Base-by-base conservation (phyloP, 2,329 filamentous ascomycete species). In the Myriosclerotinia curreyana region DNA sequence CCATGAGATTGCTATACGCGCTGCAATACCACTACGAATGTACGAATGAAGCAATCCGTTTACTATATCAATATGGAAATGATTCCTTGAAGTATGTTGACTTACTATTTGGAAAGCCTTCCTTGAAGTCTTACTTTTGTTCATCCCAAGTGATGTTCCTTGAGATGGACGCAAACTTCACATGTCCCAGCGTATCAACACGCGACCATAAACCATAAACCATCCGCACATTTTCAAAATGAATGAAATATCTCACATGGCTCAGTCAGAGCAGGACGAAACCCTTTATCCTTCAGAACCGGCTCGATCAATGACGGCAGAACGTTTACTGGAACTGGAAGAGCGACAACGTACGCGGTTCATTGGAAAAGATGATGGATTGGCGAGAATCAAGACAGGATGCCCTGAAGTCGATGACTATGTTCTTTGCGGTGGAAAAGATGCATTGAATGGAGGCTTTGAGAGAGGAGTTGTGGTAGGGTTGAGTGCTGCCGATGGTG, bases 381-480 rank as follows among this genome's bases (percentile, higher is more conserved):
- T 7, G 25, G 20, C 22, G 28, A 69, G 69, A 49, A 51, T 73
- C 9, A 66, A 50, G 12, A 69, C 68, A n/a, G 72, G 68, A n/a
- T 72, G 70, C 66, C 44, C 2, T 28, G 70, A 69, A 25, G 58
- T 63, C 14, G 60, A 63, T 34, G 20, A 65, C 70, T 54, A 62
- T 48, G 50, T 74, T 34, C 66, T 74, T 25, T 67, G 68, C 60
- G 66, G 66, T 2, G 22, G 44, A 9, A 68, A 56, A 65, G 69
- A 36, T 68, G 66, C 2, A 34, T 56, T 17, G 20, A 25, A 31
- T 25, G 28, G 55, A 5, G 55, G 69, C 8, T 58, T 70, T 25
- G 67, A 69, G 44, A 68, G 69, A n/a, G 70, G 70, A 1, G 25
- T 70, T 50, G 68, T 75, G 15, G 53, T 74, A 20, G 73, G 73